Percentiles rank a stretch among this genome's conserved stretches.
Conservation (phyloP, 2,329 filamentous ascomycete genomes). For the Paraconiothyrium brasiliense region DNA sequence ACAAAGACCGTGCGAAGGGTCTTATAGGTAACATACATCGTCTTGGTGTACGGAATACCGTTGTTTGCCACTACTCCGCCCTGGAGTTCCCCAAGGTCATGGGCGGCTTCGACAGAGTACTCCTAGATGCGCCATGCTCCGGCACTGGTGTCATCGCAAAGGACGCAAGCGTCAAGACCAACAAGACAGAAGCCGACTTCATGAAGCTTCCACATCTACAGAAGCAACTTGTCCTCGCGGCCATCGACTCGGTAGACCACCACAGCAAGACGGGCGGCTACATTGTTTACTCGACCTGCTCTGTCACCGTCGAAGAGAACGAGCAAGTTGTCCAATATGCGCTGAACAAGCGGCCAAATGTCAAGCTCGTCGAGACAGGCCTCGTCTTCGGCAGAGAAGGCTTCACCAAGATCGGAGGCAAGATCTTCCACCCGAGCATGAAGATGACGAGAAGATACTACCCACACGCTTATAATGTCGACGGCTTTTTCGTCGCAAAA, state of each 20-base stretch:
- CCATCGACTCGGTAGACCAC: conserved; percentile 95
- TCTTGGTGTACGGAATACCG: conserved; percentile 89
- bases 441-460: conserved; percentile 58
- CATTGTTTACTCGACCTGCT: conserved; percentile 96
- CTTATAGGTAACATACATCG: conserved; percentile 96
- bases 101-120: conserved; percentile 92
- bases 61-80: conserved; percentile 96
- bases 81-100: conserved; percentile 93
- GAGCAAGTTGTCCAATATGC: conserved; percentile 95
- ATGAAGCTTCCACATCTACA: conserved; percentile 81
- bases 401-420: conserved; percentile 89
- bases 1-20: conserved; percentile 92
- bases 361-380: conserved; percentile 90
- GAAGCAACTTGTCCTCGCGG: conserved; percentile 91
- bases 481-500: conserved; percentile 98
- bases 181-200: conserved; percentile 97
- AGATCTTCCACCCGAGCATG: conserved; percentile 87
- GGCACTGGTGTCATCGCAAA: conserved; percentile 98
- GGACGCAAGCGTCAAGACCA: conserved; percentile 96
- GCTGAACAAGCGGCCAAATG: conserved; percentile 88
- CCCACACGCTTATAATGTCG: conserved; percentile 65
- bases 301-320: conserved; percentile 92
- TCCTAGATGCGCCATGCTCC: conserved; percentile 94
- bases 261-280: conserved; percentile 91
- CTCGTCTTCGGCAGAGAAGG: conserved; percentile 91